Evolutionary conservation across 2,329 filamentous ascomycete species (phyloP).

Genomic region (Scedosporium dehoogii): DNA sequence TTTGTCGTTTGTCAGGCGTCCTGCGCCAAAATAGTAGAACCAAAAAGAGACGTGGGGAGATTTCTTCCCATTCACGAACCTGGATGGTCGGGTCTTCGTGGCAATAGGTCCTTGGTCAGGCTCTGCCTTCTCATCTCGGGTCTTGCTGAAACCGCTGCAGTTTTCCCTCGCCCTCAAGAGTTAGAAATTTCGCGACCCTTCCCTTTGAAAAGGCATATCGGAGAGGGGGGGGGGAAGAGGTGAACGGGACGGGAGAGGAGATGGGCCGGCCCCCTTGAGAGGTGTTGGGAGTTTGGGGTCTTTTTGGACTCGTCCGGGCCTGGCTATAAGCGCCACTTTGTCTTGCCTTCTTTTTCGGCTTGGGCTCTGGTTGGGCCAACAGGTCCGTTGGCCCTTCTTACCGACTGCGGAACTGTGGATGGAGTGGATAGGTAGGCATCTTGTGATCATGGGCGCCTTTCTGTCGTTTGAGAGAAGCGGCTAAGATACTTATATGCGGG

Average conservation of each 20-base stretch:
- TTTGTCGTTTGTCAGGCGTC: not conserved
- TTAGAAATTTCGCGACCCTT: too few relatives aligned
- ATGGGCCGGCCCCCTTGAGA: too few relatives aligned
- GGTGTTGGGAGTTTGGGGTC: not conserved
- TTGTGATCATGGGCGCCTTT: not conserved
- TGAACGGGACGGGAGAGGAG: too few relatives aligned
- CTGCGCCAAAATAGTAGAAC: not conserved
- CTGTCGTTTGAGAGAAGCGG: not conserved
- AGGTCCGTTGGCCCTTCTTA: not conserved
- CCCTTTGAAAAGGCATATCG: too few relatives aligned
- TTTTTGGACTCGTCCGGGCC: not conserved
- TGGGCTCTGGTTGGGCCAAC: not conserved
- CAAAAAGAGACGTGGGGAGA: not conserved
- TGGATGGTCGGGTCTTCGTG: not conserved
- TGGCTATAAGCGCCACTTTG: not conserved
- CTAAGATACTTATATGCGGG: not conserved
- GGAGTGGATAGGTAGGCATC: not conserved
- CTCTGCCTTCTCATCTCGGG: too few relatives aligned
- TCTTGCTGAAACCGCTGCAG: too few relatives aligned
- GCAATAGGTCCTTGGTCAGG: not conserved
- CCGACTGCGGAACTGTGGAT: not conserved
- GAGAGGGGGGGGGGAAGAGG: too few relatives aligned
- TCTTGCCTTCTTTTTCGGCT: not conserved
- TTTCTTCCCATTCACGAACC: not conserved
- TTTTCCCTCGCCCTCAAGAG: too few relatives aligned